phyloP scores from a whole-genome alignment of 2,329 filamentous ascomycete genomes.

The Paraconiothyrium brasiliense region DNA sequence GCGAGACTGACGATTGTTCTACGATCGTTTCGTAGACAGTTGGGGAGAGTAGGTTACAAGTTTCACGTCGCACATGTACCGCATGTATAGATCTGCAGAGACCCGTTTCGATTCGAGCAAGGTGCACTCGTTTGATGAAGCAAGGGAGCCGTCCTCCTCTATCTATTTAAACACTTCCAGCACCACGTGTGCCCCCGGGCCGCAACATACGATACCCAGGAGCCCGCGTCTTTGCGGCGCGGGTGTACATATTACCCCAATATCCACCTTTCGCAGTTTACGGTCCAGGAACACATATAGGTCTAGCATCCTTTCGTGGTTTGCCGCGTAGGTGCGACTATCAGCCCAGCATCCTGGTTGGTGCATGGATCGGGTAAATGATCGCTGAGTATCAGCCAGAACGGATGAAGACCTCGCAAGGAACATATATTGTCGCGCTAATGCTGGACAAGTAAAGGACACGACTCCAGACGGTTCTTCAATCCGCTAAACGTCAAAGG shows the following conservation, averaged over 20 bases:
- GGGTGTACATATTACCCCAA: constrained; percentile 13
- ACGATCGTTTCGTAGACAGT: too few relatives aligned
- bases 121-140: constrained; percentile 17
- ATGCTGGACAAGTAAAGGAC: constrained; percentile 1
- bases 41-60: not conserved
- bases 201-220: constrained; percentile 14
- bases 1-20: not conserved
- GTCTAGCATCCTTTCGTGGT: constrained; percentile 15
- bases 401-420: constrained; percentile 12
- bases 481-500: not conserved
- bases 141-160: constrained; percentile 13
- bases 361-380: constrained; percentile 20
- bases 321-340: constrained; percentile 9
- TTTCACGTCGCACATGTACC: not conserved
- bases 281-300: not conserved
- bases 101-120: not conserved
- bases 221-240: constrained; percentile 18
- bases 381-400: constrained; percentile 18
- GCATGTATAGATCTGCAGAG: not conserved
- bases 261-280: constrained; percentile 16
- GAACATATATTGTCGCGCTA: constrained; percentile 17
- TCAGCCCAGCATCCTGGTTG: constrained; percentile 11
- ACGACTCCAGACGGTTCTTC: not conserved
- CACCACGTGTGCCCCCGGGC: constrained; percentile 7
- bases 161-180: constrained; percentile 7